Percentiles rank a stretch among this genome's conserved stretches.
Conservation (phyloP, 2,329 filamentous ascomycete genomes). For the Rhinocladiella similis region DNA sequence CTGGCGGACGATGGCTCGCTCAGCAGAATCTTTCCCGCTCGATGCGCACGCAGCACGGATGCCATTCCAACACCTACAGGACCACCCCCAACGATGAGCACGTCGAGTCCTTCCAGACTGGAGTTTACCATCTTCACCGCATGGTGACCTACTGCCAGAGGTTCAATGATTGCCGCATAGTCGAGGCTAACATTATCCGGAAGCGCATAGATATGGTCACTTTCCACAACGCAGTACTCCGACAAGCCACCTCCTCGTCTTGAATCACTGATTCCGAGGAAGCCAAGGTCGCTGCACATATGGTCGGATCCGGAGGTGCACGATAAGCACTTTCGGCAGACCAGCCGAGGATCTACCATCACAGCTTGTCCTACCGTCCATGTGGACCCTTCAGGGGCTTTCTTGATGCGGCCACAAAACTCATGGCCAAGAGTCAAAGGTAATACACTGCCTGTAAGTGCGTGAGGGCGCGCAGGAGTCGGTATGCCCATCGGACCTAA, state of each 20-base stretch:
- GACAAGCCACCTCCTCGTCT: conserved; percentile 33
- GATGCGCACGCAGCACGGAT: conserved; percentile 15
- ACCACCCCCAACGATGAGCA: conserved; percentile 23
- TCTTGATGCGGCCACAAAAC: conserved; percentile 48
- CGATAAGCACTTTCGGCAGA: conserved; percentile 14
- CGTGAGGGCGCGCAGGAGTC: conserved; percentile 46
- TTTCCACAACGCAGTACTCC: conserved; percentile 16
- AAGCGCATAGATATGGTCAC: conserved; percentile 9
- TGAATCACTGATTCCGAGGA: conserved; percentile 29
- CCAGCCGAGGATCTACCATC: conserved; percentile 20
- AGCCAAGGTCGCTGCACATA: conserved; percentile 14
- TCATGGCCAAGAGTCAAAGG: conserved; percentile 56
- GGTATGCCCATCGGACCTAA: conserved; percentile 47
- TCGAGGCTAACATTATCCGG: conserved; percentile 21
- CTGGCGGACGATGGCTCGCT: conserved; percentile 18
- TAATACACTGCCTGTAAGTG: conserved; percentile 50
- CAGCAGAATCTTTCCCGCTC: conserved; percentile 14
- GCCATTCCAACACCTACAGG: conserved; percentile 19
- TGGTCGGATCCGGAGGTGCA: conserved; percentile 25
- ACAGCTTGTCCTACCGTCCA: conserved; percentile 18
- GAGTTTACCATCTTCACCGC: conserved; percentile 28
- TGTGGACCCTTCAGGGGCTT: conserved; percentile 26
- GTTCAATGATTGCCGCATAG: conserved; percentile 20
- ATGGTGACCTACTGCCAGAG: conserved; percentile 21
- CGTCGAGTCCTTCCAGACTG: conserved; percentile 5